phyloP scores from a whole-genome alignment of 192 early-diverging fungal genomes.

The Linderina pennispora region DNA sequence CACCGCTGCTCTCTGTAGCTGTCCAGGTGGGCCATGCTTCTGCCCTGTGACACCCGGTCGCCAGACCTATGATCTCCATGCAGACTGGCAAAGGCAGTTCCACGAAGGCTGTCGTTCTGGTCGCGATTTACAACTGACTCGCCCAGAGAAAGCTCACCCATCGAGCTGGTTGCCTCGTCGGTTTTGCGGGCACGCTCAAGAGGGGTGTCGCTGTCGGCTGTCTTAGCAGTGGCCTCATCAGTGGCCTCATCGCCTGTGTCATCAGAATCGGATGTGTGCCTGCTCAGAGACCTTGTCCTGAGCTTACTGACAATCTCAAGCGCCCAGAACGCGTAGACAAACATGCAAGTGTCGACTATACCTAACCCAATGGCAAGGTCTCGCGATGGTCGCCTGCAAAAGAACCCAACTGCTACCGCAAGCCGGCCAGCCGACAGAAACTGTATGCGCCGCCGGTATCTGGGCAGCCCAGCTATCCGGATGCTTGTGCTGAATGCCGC shows the following conservation, averaged over 20 bases:
- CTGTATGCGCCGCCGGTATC: constrained; percentile 16
- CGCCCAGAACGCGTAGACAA: too few relatives aligned
- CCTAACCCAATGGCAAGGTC: too few relatives aligned
- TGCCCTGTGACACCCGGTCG: neutral
- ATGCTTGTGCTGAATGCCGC: constrained; percentile 20
- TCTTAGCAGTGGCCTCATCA: too few relatives aligned
- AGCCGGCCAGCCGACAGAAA: constrained; percentile 11
- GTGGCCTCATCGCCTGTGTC: too few relatives aligned
- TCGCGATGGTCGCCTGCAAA: neutral
- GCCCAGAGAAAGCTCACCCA: constrained; percentile 28
- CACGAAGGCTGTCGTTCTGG: constrained; percentile 26
- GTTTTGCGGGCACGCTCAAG: neutral
- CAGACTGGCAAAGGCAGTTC: constrained; percentile 6
- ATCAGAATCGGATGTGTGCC: too few relatives aligned
- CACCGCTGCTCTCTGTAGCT: too few relatives aligned
- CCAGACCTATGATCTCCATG: neutral
- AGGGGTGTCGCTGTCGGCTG: neutral
- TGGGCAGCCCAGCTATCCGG: constrained; percentile 21
- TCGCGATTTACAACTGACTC: too few relatives aligned
- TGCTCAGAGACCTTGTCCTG: too few relatives aligned
- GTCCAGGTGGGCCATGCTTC: neutral
- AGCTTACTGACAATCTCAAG: too few relatives aligned
- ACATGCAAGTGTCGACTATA: too few relatives aligned
- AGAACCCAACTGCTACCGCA: constrained; percentile 4
- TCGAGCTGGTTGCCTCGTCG: constrained; percentile 15